Evolutionary conservation across 1,139 yeast genomes (phyloP).

Genomic region (Lodderomyces pseudojiufengensis): DNA sequence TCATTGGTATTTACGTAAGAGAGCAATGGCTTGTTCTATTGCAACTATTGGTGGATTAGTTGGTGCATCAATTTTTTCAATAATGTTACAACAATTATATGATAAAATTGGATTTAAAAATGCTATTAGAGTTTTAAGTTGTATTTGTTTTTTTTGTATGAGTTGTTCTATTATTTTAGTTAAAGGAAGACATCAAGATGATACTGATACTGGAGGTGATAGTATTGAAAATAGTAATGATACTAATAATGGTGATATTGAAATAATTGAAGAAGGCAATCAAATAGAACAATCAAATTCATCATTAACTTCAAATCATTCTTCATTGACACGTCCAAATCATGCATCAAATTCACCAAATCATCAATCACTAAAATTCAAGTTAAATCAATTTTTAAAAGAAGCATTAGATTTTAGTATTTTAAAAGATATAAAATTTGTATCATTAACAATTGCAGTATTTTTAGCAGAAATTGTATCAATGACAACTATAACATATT

Average conservation of each 20-base stretch:
- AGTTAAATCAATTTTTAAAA: slow-evolving; percentile 17
- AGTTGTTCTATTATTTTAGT: slow-evolving; percentile 36
- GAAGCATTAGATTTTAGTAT: slow-evolving; percentile 38
- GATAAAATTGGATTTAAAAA: slow-evolving; percentile 52
- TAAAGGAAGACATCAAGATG: slow-evolving; percentile 32
- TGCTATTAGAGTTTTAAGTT: slow-evolving; percentile 57
- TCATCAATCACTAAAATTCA: neutral
- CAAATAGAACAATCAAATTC: no score
- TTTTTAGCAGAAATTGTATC: slow-evolving; percentile 47
- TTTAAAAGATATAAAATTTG: slow-evolving; percentile 37
- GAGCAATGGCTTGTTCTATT: slow-evolving; percentile 55
- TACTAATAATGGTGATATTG: neutral
- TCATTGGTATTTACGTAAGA: slow-evolving; percentile 55
- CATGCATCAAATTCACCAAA: no score
- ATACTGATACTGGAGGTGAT: slow-evolving; percentile 6
- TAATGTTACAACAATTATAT: slow-evolving; percentile 49
- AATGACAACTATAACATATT: slow-evolving; percentile 48
- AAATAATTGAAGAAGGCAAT: neutral
- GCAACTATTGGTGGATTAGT: slow-evolving; percentile 62
- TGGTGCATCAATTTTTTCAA: slow-evolving; percentile 60
- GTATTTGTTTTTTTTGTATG: slow-evolving; percentile 42
- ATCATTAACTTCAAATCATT: no score
- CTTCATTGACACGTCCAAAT: no score
- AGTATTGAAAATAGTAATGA: no score
- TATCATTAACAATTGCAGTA: slow-evolving; percentile 39